Base-by-base conservation (phyloP, 1,284 basidiomycete species). In the Fereydounia khargensis region DNA sequence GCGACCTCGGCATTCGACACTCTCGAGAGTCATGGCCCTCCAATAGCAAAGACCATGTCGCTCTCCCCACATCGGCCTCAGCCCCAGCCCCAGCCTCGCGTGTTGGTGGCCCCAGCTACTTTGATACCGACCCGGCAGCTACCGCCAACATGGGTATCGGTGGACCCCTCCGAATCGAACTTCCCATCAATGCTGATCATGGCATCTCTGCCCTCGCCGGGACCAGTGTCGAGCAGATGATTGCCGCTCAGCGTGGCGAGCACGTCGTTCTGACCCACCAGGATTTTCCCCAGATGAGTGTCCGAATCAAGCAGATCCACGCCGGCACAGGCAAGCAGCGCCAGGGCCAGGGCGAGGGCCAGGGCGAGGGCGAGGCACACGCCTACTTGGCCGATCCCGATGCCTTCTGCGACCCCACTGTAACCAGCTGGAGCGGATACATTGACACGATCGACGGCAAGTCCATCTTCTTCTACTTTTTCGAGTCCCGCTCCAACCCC, bases 391-490 rank as follows among this genome's bases (percentile, higher is more conserved):
- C 23, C 16, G 68, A 66, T 33, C 54, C 56, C 9, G 57, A 68
- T 10, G 67, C 64, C 21, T 71, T 70, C 36, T 71, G 68, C 41
- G 68, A 71, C 34, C 64, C 67, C 13, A 68, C 62, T 30, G 68
- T 71, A 38, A 56, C 68, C 19, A 59, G 53, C 33, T 71, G 66
- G 66, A 62, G 47, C 11, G 68, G 68, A 23, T 71, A 80, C 61
- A 85, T 86, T 41, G 85, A 87, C 45, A 62, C 81, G 20, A 69
- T 83, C 35, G 80, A 83, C 54, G 84, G 85, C 6, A 81, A 84
- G 51, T 83, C 84, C 53, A 79, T 84, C 68, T 90, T 88, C 79
- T 90, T 90, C 78, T 88, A 87, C 77, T 89, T 89, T 78, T 89
- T 90, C 74, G 86, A 88, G 76, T 86, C 85, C 40, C 78, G 87